A percentile compares a stretch with the other conserved stretches of the same genome.
phyloP scores from a whole-genome alignment of 352 stramenopile genomes.

The Globisporangium yorkense region DNA sequence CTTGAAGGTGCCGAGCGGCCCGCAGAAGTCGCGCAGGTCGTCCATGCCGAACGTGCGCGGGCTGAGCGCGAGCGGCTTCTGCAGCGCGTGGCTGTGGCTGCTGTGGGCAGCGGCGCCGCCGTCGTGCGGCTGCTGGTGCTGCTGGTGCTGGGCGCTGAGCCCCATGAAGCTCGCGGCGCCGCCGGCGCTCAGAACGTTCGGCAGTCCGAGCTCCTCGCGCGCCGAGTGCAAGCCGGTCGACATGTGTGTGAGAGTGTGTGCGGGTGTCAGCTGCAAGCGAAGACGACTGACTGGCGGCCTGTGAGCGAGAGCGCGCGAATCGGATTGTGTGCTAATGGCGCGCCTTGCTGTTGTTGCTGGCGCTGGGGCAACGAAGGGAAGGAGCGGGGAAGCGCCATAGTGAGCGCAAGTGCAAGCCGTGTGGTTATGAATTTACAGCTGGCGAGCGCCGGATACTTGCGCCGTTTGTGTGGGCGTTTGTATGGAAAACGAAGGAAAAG shows the following conservation, averaged over 20 bases:
- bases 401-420: constrained; percentile 7
- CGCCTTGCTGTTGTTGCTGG: neutral
- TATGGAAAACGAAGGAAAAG: neutral
- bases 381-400: neutral
- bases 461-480: neutral
- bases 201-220: constrained; percentile 61
- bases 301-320: constrained; percentile 29
- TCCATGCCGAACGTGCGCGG: constrained; percentile 82
- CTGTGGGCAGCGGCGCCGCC: constrained; percentile 1
- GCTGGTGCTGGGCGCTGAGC: constrained; percentile 25
- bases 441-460: constrained; percentile 10
- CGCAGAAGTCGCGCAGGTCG: constrained; percentile 78
- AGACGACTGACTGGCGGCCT: neutral
- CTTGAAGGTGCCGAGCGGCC: constrained; percentile 76
- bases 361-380: neutral
- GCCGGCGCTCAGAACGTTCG: constrained; percentile 22
- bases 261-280: neutral
- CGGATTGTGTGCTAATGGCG: constrained; percentile 69
- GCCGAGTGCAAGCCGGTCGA: constrained; percentile 64
- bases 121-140: neutral
- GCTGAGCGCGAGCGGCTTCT: constrained; percentile 72
- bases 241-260: constrained; percentile 20
- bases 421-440: constrained; percentile 33
- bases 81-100: constrained; percentile 21
- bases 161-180: constrained; percentile 11